phyloP scores from a whole-genome alignment of 1,284 basidiomycete species.

The Mycosarcoma mackinlayi region DNA sequence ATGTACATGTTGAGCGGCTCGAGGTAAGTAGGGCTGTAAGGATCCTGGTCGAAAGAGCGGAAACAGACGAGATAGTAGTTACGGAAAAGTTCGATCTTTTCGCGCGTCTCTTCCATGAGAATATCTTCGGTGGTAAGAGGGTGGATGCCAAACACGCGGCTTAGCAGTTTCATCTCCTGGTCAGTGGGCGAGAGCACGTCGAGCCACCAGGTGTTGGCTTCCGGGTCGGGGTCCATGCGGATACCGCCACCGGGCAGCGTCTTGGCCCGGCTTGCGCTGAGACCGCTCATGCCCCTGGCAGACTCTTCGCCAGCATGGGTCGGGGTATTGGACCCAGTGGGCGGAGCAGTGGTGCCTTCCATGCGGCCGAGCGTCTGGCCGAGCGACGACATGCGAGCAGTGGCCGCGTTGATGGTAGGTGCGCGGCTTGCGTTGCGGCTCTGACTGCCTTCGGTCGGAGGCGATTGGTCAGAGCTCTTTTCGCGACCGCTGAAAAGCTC shows the following conservation, averaged over 20 bases:
- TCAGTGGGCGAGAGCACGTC: constrained; percentile 95
- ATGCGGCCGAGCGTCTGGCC: constrained; percentile 41
- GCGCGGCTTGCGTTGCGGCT: constrained; percentile 48
- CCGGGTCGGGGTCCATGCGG: constrained; percentile 69
- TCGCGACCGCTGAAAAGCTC: constrained; percentile 81
- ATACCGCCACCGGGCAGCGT: constrained; percentile 60
- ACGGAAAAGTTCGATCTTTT: constrained; percentile 98
- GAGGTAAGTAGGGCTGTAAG: constrained; percentile 94
- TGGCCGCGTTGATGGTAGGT: constrained; percentile 42
- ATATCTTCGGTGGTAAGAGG: constrained; percentile 99
- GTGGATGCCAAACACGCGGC: constrained; percentile 84
- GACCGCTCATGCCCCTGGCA: constrained; percentile 26
- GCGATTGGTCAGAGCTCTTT: constrained; percentile 25
- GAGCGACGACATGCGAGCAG: constrained; percentile 44
- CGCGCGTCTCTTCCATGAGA: constrained; percentile 97
- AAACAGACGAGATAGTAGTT: constrained; percentile 99
- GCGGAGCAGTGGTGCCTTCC: constrained; percentile 58
- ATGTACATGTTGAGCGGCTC: constrained; percentile 99
- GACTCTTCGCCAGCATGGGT: constrained; percentile 26
- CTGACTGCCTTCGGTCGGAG: constrained; percentile 42
- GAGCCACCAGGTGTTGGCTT: constrained; percentile 95
- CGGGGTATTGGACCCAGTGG: constrained; percentile 59
- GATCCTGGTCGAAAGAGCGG: constrained; percentile 98
- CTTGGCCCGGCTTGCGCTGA: constrained; percentile 33
- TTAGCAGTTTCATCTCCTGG: constrained; percentile 96